Conservation (phyloP, 345 rosid genomes). For the Adansonia digitata region DNA sequence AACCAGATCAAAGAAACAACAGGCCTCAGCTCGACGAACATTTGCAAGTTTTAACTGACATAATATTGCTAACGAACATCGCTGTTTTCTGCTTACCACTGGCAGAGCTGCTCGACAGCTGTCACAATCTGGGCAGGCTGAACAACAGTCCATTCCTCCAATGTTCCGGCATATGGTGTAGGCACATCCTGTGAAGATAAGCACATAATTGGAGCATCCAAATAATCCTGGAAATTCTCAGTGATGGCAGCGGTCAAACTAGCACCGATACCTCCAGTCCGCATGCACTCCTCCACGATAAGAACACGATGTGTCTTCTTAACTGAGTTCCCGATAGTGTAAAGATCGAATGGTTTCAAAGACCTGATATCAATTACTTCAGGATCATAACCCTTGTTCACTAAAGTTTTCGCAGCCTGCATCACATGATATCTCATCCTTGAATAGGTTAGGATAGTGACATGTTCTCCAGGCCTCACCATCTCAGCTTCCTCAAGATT, state of each 20-base stretch:
- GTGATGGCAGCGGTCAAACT: constrained; percentile 84
- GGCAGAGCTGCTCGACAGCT: constrained; percentile 88
- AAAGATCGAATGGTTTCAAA: constrained; percentile 78
- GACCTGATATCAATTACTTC: constrained; percentile 94
- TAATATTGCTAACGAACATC: constrained; percentile 17
- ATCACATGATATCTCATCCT: constrained; percentile 95
- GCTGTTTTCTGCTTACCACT: constrained; percentile 30
- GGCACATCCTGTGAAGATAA: constrained; percentile 96
- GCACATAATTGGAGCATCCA: constrained; percentile 85
- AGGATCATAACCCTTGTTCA: constrained; percentile 89
- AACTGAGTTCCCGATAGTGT: constrained; percentile 82
- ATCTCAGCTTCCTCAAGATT: constrained; percentile 93
- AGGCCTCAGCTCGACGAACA: constrained; percentile 3
- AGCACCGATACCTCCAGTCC: constrained; percentile 94
- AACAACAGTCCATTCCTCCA: constrained; percentile 90
- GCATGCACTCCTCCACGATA: constrained; percentile 95
- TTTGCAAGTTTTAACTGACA: constrained; percentile 11
- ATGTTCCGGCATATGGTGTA: constrained; percentile 83
- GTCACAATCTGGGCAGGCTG: constrained; percentile 94
- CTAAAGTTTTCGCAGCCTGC: constrained; percentile 91
- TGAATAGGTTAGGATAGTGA: constrained; percentile 83
- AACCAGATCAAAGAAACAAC: background rate
- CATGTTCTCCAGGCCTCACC: constrained; percentile 93
- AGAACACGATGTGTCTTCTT: constrained; percentile 89
- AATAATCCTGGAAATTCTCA: constrained; percentile 82